Evolutionary conservation across 1,284 basidiomycete species (phyloP).

Genomic region (Ceratobasidium sp.): DNA sequence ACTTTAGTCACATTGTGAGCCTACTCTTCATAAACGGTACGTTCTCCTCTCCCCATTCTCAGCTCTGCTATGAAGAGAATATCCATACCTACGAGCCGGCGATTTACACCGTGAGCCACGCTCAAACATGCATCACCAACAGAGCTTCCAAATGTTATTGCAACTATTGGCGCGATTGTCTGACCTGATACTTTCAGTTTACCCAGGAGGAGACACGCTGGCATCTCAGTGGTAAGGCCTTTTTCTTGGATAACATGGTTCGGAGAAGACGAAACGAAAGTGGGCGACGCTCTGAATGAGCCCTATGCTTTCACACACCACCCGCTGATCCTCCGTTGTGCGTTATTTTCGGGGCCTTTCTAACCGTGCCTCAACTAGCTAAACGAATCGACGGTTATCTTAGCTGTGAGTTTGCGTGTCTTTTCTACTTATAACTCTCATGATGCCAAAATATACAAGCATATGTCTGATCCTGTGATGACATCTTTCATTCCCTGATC

Average conservation of each 20-base stretch:
- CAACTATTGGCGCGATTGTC: too few relatives aligned
- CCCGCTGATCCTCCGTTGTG: conserved; percentile 58
- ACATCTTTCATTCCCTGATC: conserved; percentile 26
- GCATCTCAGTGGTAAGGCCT: too few relatives aligned
- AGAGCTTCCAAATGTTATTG: conserved; percentile 58
- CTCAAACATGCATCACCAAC: conserved; percentile 86
- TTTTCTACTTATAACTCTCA: conserved; percentile 52
- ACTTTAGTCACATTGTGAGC: too few relatives aligned
- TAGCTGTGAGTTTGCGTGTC: neutral
- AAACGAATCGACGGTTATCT: neutral
- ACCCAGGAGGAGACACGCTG: too few relatives aligned
- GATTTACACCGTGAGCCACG: conserved; percentile 73
- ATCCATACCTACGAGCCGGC: conserved; percentile 76
- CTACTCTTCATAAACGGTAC: too few relatives aligned
- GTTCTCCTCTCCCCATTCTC: too few relatives aligned
- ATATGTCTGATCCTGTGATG: conserved; percentile 66
- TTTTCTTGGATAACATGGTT: too few relatives aligned
- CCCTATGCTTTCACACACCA: conserved; percentile 60
- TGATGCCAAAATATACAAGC: conserved; percentile 67
- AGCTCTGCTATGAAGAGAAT: conserved; percentile 68
- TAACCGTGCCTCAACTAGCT: neutral
- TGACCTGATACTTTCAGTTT: too few relatives aligned
- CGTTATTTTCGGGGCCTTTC: too few relatives aligned
- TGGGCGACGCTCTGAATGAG: conserved; percentile 58
- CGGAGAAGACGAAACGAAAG: conserved; percentile 58